Base-by-base conservation (phyloP, 805 yeast genomes). In the Alloascoidea africana region DNA sequence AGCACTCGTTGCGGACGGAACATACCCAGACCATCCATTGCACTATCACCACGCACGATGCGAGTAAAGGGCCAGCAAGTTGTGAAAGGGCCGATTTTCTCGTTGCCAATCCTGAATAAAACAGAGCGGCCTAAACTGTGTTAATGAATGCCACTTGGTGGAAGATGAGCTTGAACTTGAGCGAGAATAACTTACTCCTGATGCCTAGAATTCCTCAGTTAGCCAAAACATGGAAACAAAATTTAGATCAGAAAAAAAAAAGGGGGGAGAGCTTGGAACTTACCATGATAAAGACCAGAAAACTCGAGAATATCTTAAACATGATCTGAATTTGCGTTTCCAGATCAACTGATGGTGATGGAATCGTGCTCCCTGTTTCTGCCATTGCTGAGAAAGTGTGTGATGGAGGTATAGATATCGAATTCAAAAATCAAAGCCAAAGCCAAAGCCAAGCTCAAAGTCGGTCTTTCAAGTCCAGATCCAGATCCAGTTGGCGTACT, bases 61-160 rank as follows among this genome's bases (percentile, higher is more conserved):
- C 73, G 68, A 76, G 68, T 39, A 77, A 52, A 14, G 79, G 67
- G 34, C 79, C 79, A 68, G 80, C 69, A 36, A 74, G 54, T 46
- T 76, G 65, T 11, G 78, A 71, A 36, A 77, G 62, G 14, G 83
- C 80, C 41, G 77, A 77, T 50, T 73, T 72, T 46, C 74, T 70
- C 53, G 82, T 65, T 5, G 80, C 66, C 33, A 77, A 60, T 34
- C 86, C 86, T 15, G 81, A 70, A 53, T 76, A 76, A 37, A 76
- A 60, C 39, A 76, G 56, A 27, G 81, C 81, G 17, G 73, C 70
- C 35, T 82, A 80, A 5, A 48, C 42, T 16, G 19, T 13, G 35
- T 16, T 13, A 13, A 18, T 8, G 5, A 34, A 23, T 23, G n/a
- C 30, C n/a, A 8, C 30, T 23, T 8, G 8, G 8, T 23, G 13